Percentiles rank a stretch among this genome's conserved stretches.
Conservation (phyloP, 2,329 filamentous ascomycete species). For the Talaromyces atroroseus region DNA sequence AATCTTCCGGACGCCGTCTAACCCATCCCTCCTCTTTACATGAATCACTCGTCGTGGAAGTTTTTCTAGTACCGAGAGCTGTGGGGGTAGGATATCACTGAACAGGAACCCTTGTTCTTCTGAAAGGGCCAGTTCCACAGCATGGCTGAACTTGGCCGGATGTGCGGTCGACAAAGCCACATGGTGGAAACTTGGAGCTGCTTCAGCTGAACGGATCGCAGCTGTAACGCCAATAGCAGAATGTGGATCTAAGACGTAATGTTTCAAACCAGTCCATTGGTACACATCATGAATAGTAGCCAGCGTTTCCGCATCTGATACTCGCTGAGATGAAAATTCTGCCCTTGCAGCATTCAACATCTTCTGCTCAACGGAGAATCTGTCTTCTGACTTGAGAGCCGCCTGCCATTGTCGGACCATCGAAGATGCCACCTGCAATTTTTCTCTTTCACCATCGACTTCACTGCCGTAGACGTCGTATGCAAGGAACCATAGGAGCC, state of each 20-base stretch:
- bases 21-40: constrained; percentile 57
- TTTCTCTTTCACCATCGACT: constrained; percentile 58
- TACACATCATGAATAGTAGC: constrained; percentile 59
- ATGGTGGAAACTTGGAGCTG: constrained; percentile 53
- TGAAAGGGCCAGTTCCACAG: constrained; percentile 73
- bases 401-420: constrained; percentile 69
- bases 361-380: constrained; percentile 73
- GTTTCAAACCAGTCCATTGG: constrained; percentile 31
- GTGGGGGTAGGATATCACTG: constrained; percentile 67
- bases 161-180: constrained; percentile 89
- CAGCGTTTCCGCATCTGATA: constrained; percentile 60
- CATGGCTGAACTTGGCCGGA: constrained; percentile 85
- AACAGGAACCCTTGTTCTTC: constrained; percentile 70
- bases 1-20: constrained; percentile 68
- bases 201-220: constrained; percentile 61
- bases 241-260: constrained; percentile 88
- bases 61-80: constrained; percentile 74
- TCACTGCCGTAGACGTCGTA: constrained; percentile 21
- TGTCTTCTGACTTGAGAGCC: constrained; percentile 71
- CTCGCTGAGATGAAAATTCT: constrained; percentile 73
- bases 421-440: constrained; percentile 36
- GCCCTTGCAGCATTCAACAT: constrained; percentile 65
- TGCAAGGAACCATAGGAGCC: constrained; percentile 72
- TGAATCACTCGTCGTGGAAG: constrained; percentile 67
- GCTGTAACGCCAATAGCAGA: constrained; percentile 81